Percentiles rank a stretch among this genome's conserved stretches.
Conservation (phyloP, 2,329 filamentous ascomycete genomes). For the Cercospora sp. region DNA sequence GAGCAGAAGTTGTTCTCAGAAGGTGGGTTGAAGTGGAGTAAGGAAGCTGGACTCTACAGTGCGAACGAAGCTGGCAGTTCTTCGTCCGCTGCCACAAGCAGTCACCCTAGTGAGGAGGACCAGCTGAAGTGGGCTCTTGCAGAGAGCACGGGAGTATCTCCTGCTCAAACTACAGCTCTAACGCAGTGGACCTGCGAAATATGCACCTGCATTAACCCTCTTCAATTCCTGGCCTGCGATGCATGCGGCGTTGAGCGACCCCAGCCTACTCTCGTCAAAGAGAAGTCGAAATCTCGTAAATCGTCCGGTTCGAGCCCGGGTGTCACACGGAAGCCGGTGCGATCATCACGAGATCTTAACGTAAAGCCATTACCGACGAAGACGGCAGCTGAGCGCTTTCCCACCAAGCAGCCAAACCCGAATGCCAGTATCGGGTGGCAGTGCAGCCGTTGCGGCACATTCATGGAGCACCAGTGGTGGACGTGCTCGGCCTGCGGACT, state of each 20-base stretch:
- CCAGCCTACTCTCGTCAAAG: slow-evolving; percentile 38
- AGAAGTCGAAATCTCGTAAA: slow-evolving; percentile 10
- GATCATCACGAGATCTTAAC: slow-evolving; percentile 6
- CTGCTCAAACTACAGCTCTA: not conserved
- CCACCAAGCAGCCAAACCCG: slow-evolving; percentile 35
- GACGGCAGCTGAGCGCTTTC: slow-evolving; percentile 14
- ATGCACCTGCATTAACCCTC: slow-evolving; percentile 63
- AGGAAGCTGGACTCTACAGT: slow-evolving; percentile 40
- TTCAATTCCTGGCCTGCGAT: slow-evolving; percentile 61
- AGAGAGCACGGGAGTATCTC: slow-evolving; percentile 30
- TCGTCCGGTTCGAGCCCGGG: not conserved
- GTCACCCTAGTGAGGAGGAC: slow-evolving; percentile 37
- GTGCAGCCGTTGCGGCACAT: slow-evolving; percentile 59
- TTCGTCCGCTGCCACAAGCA: not conserved
- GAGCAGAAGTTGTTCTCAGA: slow-evolving; percentile 48
- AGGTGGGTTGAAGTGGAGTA: slow-evolving; percentile 41
- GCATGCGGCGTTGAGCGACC: slow-evolving; percentile 60
- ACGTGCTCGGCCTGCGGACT: slow-evolving; percentile 61
- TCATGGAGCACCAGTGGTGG: slow-evolving; percentile 67
- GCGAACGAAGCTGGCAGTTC: slow-evolving; percentile 18
- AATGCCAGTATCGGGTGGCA: slow-evolving; percentile 58
- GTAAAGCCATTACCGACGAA: not conserved
- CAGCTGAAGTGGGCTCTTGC: slow-evolving; percentile 42
- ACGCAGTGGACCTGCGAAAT: slow-evolving; percentile 59
- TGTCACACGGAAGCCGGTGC: slow-evolving; percentile 26